Base-by-base conservation (phyloP, 164 flowering plant species). In the Aristolochia contorta region DNA sequence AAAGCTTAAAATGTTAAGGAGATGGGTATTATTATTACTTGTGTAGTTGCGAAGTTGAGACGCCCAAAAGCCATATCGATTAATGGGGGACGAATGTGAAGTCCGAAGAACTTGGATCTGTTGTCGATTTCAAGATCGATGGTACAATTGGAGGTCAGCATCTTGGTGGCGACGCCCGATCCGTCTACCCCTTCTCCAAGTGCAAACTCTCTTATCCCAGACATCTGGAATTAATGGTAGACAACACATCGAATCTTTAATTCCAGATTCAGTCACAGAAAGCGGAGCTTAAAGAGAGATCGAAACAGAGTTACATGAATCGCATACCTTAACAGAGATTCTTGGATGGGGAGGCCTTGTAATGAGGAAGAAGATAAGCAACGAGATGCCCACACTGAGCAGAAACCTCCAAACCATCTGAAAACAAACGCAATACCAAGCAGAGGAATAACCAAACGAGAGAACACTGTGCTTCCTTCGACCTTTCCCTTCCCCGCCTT, bases 111-210 rank as follows among this genome's bases (percentile, higher is more conserved):
- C 71, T 82, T 87, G 4, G 95, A 91, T 21, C 75, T 74, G 79
- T 86, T 91, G 43, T 91, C 86, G 4, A 83, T 60, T 0, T 68
- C 9, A 18, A 87, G 51, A 43, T 77, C 45, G 6, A 91, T 55
- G 2, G 93, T 68, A 58, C 78, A 74, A 52, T 91, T 87, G 79
- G 76, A 82, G 47, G 73, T 79, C 22, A 87, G 80, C 24, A 91
- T 71, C 60, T 83, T 82, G 12, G 97, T 84, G 15, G 85, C 47
- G 1, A 91, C 91, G 1, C 96, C 93, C 0, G 82, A 62, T 0
- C 13, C 63, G 65, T 91, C 96, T 54, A 87, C 85, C 56, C 97
- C 96, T 63, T 87, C 91, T 14, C 75, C 81, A 16, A 91, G 73
- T 63, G 57, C 74, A 61, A 87, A 91, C 52, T 76, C 61, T 0